Evolutionary conservation across 2,329 filamentous ascomycete species (phyloP).

Genomic region (Epichloe sibirici): DNA sequence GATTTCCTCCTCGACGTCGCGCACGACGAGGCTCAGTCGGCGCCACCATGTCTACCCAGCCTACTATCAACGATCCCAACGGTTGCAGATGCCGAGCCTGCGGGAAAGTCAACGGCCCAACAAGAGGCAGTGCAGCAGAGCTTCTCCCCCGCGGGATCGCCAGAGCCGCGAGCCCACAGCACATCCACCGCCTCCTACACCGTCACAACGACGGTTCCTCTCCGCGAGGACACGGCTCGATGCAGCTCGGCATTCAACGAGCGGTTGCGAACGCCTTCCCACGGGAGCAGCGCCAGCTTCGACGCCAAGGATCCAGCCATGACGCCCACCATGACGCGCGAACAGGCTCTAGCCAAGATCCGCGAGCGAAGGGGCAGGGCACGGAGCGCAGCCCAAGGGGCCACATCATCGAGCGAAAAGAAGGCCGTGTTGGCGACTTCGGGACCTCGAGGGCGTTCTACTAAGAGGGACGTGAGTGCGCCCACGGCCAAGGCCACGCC

Average conservation of each 20-base stretch:
- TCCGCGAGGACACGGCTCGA: conserved; percentile 31
- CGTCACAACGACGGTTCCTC: conserved; percentile 38
- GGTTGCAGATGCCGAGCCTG: conserved; percentile 9
- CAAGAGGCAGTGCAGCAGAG: conserved; percentile 5
- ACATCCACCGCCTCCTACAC: conserved; percentile 35
- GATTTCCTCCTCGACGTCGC: conserved; percentile 49
- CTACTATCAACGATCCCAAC: conserved; percentile 26
- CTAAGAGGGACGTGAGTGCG: conserved; percentile 37
- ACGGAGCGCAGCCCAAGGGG: conserved; percentile 52
- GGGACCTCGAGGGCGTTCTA: conserved; percentile 6
- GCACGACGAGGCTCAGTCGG: conserved; percentile 24
- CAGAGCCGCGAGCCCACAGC: conserved; percentile 26
- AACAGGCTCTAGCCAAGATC: conserved; percentile 65
- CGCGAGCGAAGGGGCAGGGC: conserved; percentile 59
- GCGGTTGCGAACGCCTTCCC: conserved; percentile 33
- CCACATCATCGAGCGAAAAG: conserved; percentile 44
- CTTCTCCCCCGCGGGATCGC: conserved; percentile 11
- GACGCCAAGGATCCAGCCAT: conserved; percentile 45
- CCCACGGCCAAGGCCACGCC: conserved; percentile 20
- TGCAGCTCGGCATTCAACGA: conserved; percentile 30
- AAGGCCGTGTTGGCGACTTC: conserved; percentile 40
- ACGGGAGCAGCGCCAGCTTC: conserved; percentile 29
- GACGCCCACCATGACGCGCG: conserved; percentile 56
- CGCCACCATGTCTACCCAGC: conserved; percentile 25
- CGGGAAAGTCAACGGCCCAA: neutral